These are phyloP conservation scores for Craterostigma plantagineum DNA, from an alignment of 257 asterid species.

Conservation along the genomic window DNA sequence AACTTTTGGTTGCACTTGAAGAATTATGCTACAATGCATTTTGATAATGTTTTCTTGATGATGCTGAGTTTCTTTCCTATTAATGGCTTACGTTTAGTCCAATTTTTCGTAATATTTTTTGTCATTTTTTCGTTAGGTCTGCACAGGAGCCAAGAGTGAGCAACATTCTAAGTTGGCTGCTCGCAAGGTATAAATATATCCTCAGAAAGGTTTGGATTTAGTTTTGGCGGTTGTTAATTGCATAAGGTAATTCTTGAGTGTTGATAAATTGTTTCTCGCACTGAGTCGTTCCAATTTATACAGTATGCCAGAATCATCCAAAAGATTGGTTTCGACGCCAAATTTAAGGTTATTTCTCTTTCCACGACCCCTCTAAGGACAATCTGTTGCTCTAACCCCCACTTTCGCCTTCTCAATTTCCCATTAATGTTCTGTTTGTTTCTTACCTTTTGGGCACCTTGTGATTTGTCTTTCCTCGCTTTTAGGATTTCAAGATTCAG, in stretches of 20 bases:
- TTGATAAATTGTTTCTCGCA: not conserved
- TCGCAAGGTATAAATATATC: slow-evolving; percentile 21
- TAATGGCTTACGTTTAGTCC: too few relatives aligned
- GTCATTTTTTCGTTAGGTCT: slow-evolving; percentile 23
- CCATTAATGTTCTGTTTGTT: too few relatives aligned
- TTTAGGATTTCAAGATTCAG: slow-evolving; percentile 28
- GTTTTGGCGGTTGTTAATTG: not conserved
- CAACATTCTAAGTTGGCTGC: slow-evolving; percentile 24
- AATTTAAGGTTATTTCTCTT: slow-evolving; percentile 26
- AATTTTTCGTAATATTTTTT: not conserved
- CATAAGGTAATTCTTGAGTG: not conserved
- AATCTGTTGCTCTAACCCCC: not conserved
- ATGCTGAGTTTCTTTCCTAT: too few relatives aligned
- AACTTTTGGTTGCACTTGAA: not conserved
- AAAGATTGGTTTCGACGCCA: slow-evolving; percentile 23
- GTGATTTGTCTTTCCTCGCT: not conserved
- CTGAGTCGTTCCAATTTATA: slow-evolving; percentile 8
- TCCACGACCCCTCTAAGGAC: not conserved
- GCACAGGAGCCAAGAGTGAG: slow-evolving; percentile 29
- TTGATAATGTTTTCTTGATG: too few relatives aligned
- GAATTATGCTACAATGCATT: too few relatives aligned
- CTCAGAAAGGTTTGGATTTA: not conserved
- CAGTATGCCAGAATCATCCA: slow-evolving; percentile 26
- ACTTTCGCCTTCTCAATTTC: slow-evolving; percentile 2
- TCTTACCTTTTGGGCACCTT: slow-evolving; percentile 1